Evolutionary conservation across 2,329 filamentous ascomycete genomes (phyloP), one percentile per base, ranked within the genome.

Genomic region (Aspergillus fischeri): DNA sequence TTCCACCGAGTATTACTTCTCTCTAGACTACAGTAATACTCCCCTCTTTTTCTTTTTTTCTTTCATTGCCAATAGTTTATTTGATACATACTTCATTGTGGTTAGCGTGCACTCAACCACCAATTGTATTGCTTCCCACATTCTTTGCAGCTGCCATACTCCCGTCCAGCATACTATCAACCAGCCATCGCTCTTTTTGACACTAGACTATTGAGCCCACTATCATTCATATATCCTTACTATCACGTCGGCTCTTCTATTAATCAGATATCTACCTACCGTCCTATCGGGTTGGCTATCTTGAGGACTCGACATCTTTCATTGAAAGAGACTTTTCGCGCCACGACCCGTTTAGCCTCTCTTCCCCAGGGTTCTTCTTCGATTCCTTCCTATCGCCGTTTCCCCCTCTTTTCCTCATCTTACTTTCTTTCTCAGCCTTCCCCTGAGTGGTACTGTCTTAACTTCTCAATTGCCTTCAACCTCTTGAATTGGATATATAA

Each of bases 221-320:
- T 47, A 47, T 47, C 44, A 21, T 47, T 47, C 44, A 45, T 45
- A 45, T 45, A 25, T 47, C 21, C 21, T 47, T 47, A 6, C 45
- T 49, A 42, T 57, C 32, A 9, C 24, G 27, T 29, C 24, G 51
- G 48, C 51, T 45, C 53, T 45, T 48, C 49, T 45, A 52, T 42
- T 54, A 32, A 54, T 49, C 51, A 25, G 27, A 28, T 20, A 44
- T 29, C 51, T 53, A 53, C 14, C 32, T 53, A 48, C 32, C 32
- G 14, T 38, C 14, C 44, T 47, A 47, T 17, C 24, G 24, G 20
- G 41, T 20, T 44, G 10, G 8, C 24, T 27, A 14, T 27, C 44
- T 47, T 5, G 21, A 21, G 4, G 4, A 45, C 7, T 38, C 5
- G 24, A 27, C 44, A n/a, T 25, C 14, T 11, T 47, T 47, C n/a